Base-by-base conservation (phyloP, 2,329 filamentous ascomycete genomes). In the Aureobasidium mangrovei region DNA sequence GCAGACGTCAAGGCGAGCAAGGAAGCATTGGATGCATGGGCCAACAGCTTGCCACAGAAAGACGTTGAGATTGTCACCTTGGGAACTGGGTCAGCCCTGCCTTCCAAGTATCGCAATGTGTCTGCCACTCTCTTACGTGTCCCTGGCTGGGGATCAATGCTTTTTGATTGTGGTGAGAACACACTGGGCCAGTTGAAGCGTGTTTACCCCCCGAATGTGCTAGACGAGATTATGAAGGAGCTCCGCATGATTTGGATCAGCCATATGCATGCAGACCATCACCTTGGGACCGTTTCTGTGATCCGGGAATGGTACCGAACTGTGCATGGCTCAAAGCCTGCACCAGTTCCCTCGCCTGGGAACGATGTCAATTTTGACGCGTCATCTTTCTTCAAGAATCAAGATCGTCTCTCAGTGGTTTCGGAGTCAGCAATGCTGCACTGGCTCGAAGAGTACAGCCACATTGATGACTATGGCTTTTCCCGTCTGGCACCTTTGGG, bases 251-350 rank as follows among this genome's bases (percentile, higher is more conserved):
- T 98, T 59, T 95, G 89, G 82, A 93, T 98, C 70, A 95, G 88
- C 68, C 93, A 98, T 71, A 75, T 95, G 58, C 93, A 98, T 69
- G 93, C 93, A 4, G 93, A 98, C 71, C 93, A 98, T 70, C 93
- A 97, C 65, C 79, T 98, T 24, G 93, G 93, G 29, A 87, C 83
- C 1, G 77, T 81, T n/a, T 80, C 83, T 4, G 74, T 97, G n/a
- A 81, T 97, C 64, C 84, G 81, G 63, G 87, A 86, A 4, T 95
- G 90, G 88, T 82, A 88, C 60, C 63, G 74, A 53, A 77, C 83
- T 41, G 76, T 76, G 24, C 78, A 81, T 60, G 61, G 62, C 31
- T 58, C 64, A 26, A 58, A 67, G 12, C 69, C 72, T 3, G 60
- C 63, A 39, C 42, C 54, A 53, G 43, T 44, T 8, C 57, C 24